phyloP scores from a whole-genome alignment of 1,284 basidiomycete genomes.

The Cutaneotrichosporon cavernicola region DNA sequence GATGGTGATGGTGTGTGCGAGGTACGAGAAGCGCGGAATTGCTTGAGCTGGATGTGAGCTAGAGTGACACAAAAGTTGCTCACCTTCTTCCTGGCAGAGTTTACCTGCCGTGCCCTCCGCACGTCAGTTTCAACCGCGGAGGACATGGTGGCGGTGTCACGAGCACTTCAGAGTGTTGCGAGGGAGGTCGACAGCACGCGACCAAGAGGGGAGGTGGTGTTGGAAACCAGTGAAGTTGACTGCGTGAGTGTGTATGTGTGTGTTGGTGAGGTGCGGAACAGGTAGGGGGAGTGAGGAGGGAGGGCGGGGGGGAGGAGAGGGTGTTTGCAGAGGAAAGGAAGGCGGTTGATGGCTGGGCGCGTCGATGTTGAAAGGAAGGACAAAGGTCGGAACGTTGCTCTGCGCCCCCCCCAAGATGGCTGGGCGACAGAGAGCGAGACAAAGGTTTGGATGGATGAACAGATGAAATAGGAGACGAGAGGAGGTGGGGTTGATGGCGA shows the following conservation, averaged over 20 bases:
- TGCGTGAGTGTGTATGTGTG: background rate
- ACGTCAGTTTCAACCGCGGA: conserved; percentile 20
- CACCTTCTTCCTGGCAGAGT: conserved; percentile 45
- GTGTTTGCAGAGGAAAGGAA: conserved; percentile 9
- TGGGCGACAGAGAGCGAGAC: background rate
- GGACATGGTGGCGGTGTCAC: conserved; percentile 9
- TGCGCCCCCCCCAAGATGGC: background rate
- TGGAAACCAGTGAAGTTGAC: background rate
- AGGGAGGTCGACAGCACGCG: conserved; percentile 1
- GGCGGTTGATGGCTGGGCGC: conserved; percentile 14
- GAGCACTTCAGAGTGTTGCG: conserved; percentile 4
- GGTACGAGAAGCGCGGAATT: conserved; percentile 42
- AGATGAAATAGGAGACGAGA: background rate
- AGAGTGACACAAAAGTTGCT: conserved; percentile 9
- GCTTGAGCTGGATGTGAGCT: conserved; percentile 36
- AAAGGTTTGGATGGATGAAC: conserved; percentile 3
- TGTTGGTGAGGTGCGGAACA: background rate
- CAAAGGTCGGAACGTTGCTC: conserved; percentile 16
- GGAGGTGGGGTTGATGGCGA: background rate
- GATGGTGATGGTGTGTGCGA: conserved; percentile 12
- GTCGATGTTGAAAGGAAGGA: conserved; percentile 18
- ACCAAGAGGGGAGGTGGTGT: background rate
- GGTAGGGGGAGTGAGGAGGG: background rate
- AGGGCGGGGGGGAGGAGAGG: background rate
- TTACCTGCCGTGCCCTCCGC: conserved; percentile 37